Percentiles rank a stretch among this genome's conserved stretches.
phyloP scores from a whole-genome alignment of 176 grass and related monocot genomes.

The Tuctoria greenei region DNA sequence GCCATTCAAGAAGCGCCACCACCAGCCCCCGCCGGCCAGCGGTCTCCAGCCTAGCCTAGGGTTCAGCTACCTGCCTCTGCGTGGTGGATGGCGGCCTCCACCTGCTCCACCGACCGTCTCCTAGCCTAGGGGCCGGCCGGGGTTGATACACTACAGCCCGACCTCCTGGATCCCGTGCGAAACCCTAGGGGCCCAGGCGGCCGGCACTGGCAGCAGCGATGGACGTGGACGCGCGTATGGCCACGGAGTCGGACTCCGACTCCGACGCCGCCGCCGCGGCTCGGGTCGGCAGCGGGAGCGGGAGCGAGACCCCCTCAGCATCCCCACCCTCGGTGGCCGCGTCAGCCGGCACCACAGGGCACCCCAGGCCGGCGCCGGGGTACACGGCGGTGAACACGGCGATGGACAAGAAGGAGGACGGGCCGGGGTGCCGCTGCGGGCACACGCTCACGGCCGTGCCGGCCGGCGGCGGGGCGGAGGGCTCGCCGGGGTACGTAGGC shows the following conservation, averaged over 20 bases:
- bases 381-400: slow-evolving; percentile 64
- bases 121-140: not conserved
- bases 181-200: slow-evolving; percentile 34
- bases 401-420: slow-evolving; percentile 88
- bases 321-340: slow-evolving; percentile 8
- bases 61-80: not conserved
- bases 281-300: slow-evolving; percentile 13
- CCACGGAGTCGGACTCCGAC: slow-evolving; percentile 53
- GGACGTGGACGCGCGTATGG: slow-evolving; percentile 57
- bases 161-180: slow-evolving; percentile 27
- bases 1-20: slow-evolving; percentile 29
- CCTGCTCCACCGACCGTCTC: not conserved
- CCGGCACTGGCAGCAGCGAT: not conserved
- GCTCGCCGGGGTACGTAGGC: slow-evolving; percentile 54
- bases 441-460: slow-evolving; percentile 89
- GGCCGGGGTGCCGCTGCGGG: slow-evolving; percentile 86
- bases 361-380: slow-evolving; percentile 77
- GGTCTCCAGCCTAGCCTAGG: slow-evolving; percentile 11
- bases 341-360: slow-evolving; percentile 24
- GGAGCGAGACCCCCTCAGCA: slow-evolving; percentile 43
- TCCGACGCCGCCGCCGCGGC: slow-evolving; percentile 35
- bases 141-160: not conserved
- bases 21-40: slow-evolving; percentile 30
- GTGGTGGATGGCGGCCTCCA: not conserved
- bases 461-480: slow-evolving; percentile 62